phyloP scores from a whole-genome alignment of 129 eudicot species.

The Tagetes patula region DNA sequence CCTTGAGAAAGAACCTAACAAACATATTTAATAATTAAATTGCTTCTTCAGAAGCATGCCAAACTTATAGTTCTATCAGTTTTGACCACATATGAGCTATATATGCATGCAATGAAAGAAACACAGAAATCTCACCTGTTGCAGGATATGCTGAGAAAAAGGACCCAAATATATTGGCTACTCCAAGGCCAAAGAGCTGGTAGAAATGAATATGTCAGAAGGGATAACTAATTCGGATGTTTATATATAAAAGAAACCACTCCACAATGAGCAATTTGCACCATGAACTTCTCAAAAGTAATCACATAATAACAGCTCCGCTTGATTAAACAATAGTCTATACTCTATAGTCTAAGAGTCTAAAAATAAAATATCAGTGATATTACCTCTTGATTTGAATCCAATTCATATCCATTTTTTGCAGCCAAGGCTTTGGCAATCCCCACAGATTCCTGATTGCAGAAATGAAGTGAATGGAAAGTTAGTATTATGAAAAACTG shows the following conservation, averaged over 20 bases:
- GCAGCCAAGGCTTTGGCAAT: slow-evolving; percentile 99
- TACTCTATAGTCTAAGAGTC: neutral
- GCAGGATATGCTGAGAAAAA: slow-evolving; percentile 89
- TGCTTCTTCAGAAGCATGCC: slow-evolving; percentile 21
- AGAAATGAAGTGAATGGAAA: slow-evolving; percentile 6
- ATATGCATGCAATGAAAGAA: neutral
- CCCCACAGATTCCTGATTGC: slow-evolving; percentile 90
- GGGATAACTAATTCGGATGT: neutral
- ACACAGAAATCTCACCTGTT: slow-evolving; percentile 64
- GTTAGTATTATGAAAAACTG: slow-evolving; percentile 11
- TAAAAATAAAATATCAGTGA: neutral
- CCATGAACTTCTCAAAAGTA: slow-evolving; percentile 11
- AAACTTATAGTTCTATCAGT: slow-evolving; percentile 22
- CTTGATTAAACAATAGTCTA: neutral
- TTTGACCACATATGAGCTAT: neutral
- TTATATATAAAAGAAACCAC: slow-evolving; percentile 13
- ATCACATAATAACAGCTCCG: slow-evolving; percentile 6
- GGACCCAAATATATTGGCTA: slow-evolving; percentile 83
- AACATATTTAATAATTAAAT: slow-evolving; percentile 20
- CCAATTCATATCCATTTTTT: slow-evolving; percentile 93
- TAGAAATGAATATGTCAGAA: slow-evolving; percentile 19
- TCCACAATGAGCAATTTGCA: slow-evolving; percentile 9
- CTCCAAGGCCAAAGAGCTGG: slow-evolving; percentile 99
- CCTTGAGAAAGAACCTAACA: slow-evolving; percentile 91
- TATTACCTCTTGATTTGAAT: slow-evolving; percentile 96